These are phyloP conservation scores for Thymus mandschuricus DNA, from an alignment of 257 asterid genomes.

Conservation along the genomic window DNA sequence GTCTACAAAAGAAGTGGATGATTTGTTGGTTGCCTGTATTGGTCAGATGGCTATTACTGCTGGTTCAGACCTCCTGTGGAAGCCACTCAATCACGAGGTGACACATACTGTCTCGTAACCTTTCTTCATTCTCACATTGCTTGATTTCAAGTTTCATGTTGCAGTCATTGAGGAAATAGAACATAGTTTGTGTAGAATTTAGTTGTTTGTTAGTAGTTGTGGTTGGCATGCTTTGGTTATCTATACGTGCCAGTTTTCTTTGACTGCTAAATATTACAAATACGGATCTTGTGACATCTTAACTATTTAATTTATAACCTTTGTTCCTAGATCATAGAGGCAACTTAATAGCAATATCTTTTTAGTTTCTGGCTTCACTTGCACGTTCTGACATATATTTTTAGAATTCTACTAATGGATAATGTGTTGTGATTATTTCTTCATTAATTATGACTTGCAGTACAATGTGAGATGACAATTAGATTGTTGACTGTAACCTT, in stretches of 20 bases:
- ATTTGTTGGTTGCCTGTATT: slow-evolving; percentile 67
- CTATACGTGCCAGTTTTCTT: background rate
- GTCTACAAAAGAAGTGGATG: slow-evolving; percentile 71
- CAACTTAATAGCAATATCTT: background rate
- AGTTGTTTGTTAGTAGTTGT: background rate
- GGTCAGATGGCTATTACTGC: slow-evolving; percentile 96
- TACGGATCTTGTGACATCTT: background rate
- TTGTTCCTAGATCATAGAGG: background rate
- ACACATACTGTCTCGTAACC: slow-evolving; percentile 1
- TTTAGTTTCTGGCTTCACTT: background rate
- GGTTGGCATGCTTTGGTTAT: background rate
- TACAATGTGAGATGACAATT: too few relatives aligned
- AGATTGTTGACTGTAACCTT: background rate
- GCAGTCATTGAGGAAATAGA: background rate
- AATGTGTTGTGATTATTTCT: too few relatives aligned
- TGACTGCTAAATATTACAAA: background rate
- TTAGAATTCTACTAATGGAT: too few relatives aligned
- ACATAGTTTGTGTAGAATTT: background rate
- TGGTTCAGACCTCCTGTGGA: slow-evolving; percentile 92
- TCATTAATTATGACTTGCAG: too few relatives aligned
- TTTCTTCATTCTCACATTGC: slow-evolving; percentile 4
- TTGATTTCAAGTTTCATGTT: slow-evolving; percentile 1
- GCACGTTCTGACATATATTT: too few relatives aligned
- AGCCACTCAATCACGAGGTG: slow-evolving; percentile 95
- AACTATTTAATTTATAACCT: background rate